Percentiles rank a stretch among this genome's conserved stretches.
These are phyloP conservation scores for Byssoonygena ceratinophila DNA, from an alignment of 2,329 filamentous ascomycete genomes.

Conservation along the genomic window DNA sequence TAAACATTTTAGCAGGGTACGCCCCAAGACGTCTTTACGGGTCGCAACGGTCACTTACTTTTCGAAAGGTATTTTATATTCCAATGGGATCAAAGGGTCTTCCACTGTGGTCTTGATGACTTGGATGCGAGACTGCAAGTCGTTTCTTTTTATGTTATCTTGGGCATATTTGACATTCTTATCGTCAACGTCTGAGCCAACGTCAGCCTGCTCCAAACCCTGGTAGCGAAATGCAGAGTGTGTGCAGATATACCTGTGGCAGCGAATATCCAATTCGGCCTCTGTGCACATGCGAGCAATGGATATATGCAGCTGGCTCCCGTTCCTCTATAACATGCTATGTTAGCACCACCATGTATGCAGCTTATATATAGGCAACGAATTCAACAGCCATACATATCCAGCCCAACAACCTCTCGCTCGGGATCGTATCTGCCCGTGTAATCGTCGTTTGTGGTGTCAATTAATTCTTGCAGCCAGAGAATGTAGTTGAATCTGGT, in stretches of 20 bases:
- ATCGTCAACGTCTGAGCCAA: conserved; percentile 57
- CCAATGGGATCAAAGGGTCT: conserved; percentile 54
- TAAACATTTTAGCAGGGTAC: conserved; percentile 16
- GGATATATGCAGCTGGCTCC: conserved; percentile 89
- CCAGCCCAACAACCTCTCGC: conserved; percentile 57
- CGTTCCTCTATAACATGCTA: conserved; percentile 50
- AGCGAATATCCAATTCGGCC: conserved; percentile 60
- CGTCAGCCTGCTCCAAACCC: neutral
- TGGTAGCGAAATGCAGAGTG: neutral
- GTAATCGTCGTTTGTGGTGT: conserved; percentile 49
- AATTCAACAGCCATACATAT: conserved; percentile 48
- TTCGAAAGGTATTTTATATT: conserved; percentile 32
- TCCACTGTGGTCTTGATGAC: conserved; percentile 46
- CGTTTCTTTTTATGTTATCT: conserved; percentile 57
- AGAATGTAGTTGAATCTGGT: conserved; percentile 76
- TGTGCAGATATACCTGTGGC: conserved; percentile 45
- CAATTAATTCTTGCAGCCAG: conserved; percentile 74
- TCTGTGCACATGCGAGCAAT: conserved; percentile 60
- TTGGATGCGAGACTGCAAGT: conserved; percentile 52
- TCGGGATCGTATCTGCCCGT: conserved; percentile 44
- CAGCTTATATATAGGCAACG: too few species aligned
- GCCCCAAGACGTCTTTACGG: neutral
- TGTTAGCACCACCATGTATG: neutral
- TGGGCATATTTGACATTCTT: conserved; percentile 56
- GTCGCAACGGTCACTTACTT: conserved; percentile 14